A percentile compares a stretch with the other conserved stretches of the same genome.
Evolutionary conservation across 257 asterid genomes (phyloP).

Genomic region (Cinchona pubescens): DNA sequence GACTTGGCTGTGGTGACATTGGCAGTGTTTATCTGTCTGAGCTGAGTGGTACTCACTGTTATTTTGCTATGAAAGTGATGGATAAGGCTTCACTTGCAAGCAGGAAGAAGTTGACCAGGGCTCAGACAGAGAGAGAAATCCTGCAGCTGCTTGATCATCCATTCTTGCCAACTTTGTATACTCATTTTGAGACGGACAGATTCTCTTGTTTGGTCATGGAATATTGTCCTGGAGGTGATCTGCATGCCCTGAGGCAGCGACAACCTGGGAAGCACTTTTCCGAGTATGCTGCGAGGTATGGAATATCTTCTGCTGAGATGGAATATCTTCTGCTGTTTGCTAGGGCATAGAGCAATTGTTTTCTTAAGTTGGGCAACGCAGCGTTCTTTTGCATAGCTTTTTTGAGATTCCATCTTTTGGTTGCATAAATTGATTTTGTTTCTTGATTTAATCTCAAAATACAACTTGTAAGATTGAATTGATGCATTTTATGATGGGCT

Average conservation of each 20-base stretch:
- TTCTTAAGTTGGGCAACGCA: not conserved
- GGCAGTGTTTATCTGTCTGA: constrained; percentile 58
- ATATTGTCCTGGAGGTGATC: constrained; percentile 60
- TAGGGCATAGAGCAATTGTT: not conserved
- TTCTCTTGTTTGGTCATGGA: constrained; percentile 58
- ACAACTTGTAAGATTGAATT: not conserved
- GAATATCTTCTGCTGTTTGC: constrained; percentile 1
- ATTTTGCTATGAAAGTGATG: constrained; percentile 57
- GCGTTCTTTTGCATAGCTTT: not conserved
- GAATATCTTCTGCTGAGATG: constrained; percentile 16
- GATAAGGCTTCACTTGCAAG: constrained; percentile 54
- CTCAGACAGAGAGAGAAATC: constrained; percentile 56
- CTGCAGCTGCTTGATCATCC: constrained; percentile 58
- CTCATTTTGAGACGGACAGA: constrained; percentile 56
- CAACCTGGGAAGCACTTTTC: constrained; percentile 59
- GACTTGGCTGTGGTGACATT: constrained; percentile 56
- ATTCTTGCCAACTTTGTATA: constrained; percentile 53
- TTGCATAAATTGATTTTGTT: not conserved
- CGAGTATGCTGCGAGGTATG: constrained; percentile 56
- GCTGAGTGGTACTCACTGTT: constrained; percentile 45
- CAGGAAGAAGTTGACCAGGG: constrained; percentile 44
- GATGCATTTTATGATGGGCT: not conserved
- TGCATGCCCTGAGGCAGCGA: constrained; percentile 48
- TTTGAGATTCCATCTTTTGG: not conserved
- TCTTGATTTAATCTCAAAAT: not conserved